phyloP scores from a whole-genome alignment of 352 stramenopile genomes.

The Aphanomyces stellatus region DNA sequence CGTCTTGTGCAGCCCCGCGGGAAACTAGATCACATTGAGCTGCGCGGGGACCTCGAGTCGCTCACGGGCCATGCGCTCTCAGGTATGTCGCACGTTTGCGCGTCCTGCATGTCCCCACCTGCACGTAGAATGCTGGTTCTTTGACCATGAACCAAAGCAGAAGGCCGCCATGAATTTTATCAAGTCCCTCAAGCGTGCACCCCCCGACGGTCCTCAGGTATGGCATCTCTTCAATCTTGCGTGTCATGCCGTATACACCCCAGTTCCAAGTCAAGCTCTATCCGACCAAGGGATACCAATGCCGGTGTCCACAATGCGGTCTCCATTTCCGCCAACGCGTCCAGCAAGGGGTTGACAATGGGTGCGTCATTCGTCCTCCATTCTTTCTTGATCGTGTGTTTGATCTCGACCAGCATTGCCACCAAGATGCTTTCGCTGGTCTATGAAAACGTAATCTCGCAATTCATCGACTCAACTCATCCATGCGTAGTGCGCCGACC shows the following conservation, averaged over 20 bases:
- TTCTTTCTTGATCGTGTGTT: conserved; percentile 1
- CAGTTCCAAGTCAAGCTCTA: conserved; percentile 83
- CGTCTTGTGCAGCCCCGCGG: conserved; percentile 22
- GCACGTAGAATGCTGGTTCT: conserved; percentile 81
- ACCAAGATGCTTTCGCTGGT: conserved; percentile 80
- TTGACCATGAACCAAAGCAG: conserved; percentile 73
- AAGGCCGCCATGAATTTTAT: conserved; percentile 36
- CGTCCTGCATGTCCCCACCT: not conserved
- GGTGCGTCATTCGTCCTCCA: conserved; percentile 31
- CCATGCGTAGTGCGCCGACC: conserved; percentile 51
- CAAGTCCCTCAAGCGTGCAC: conserved; percentile 58
- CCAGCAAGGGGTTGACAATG: conserved; percentile 83
- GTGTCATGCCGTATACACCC: not conserved
- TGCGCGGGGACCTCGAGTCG: conserved; percentile 49
- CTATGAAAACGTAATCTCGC: conserved; percentile 63
- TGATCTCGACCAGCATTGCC: conserved; percentile 41
- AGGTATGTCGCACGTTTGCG: conserved; percentile 26
- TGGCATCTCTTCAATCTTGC: not conserved
- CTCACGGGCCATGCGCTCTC: conserved; percentile 34
- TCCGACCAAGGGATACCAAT: conserved; percentile 76
- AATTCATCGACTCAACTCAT: too few species aligned
- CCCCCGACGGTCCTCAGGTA: conserved; percentile 67
- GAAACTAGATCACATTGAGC: conserved; percentile 62
- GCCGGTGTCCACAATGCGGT: conserved; percentile 51
- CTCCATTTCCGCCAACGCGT: conserved; percentile 65